These are phyloP conservation scores for Yamadazyma taylorii DNA, from an alignment of 1,139 yeast genomes.

Conservation along the genomic window DNA sequence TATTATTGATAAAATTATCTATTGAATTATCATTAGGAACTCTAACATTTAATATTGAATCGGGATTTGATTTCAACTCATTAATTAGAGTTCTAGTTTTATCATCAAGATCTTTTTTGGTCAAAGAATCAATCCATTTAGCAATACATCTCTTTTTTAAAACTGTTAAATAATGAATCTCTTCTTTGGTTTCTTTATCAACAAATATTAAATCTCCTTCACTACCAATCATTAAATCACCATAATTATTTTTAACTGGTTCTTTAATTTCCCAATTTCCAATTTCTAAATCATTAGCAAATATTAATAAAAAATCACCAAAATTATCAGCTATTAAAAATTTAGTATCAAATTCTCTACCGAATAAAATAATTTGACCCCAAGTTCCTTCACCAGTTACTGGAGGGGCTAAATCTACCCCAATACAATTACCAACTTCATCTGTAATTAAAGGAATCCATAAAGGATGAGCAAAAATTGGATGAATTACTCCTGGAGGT, in stretches of 20 bases:
- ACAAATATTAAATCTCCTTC: slow-evolving; percentile 73
- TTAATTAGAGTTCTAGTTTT: slow-evolving; percentile 22
- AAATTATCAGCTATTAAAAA: slow-evolving; percentile 76
- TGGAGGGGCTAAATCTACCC: slow-evolving; percentile 86
- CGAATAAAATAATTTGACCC: slow-evolving; percentile 88
- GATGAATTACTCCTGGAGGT: slow-evolving; percentile 72
- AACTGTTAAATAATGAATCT: slow-evolving; percentile 15
- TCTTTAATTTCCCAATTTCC: slow-evolving; percentile 71
- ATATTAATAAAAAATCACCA: slow-evolving; percentile 78
- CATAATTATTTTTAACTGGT: slow-evolving; percentile 43
- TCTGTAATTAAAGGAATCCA: slow-evolving; percentile 94
- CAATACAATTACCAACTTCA: slow-evolving; percentile 86
- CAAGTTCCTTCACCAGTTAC: slow-evolving; percentile 54
- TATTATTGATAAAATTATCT: slow-evolving; percentile 30
- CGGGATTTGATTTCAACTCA: slow-evolving; percentile 24
- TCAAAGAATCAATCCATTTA: slow-evolving; percentile 29
- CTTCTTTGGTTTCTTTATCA: slow-evolving; percentile 36
- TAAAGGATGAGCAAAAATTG: slow-evolving; percentile 76
- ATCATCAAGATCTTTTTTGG: slow-evolving; percentile 15
- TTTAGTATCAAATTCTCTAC: slow-evolving; percentile 86
- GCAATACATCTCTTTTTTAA: slow-evolving; percentile 14
- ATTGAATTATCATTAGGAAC: slow-evolving; percentile 21
- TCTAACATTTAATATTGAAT: slow-evolving; percentile 20
- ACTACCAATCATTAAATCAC: slow-evolving; percentile 56
- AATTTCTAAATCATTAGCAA: slow-evolving; percentile 80